A percentile compares a stretch with the other conserved stretches of the same genome.
phyloP scores from a whole-genome alignment of 2,329 filamentous ascomycete genomes.

The Neofusicoccum parvum region DNA sequence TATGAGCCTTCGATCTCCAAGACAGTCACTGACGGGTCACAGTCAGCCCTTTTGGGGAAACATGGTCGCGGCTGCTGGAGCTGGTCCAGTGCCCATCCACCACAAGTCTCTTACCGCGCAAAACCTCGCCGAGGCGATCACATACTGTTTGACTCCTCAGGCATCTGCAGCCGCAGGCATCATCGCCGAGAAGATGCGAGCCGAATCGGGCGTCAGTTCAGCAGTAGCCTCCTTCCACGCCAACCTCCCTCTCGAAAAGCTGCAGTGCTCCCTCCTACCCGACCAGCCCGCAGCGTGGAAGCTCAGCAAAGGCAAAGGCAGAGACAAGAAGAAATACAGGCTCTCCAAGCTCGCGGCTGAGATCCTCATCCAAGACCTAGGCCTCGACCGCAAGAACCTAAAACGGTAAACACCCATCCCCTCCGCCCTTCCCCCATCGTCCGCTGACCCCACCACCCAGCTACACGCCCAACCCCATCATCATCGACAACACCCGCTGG shows the following conservation, averaged over 20 bases:
- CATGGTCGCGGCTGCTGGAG: constrained; percentile 53
- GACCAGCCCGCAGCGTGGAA: constrained; percentile 71
- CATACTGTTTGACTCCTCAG: constrained; percentile 44
- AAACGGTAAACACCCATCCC: constrained; percentile 58
- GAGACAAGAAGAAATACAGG: constrained; percentile 14
- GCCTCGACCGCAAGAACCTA: constrained; percentile 69
- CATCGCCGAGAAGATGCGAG: constrained; percentile 45
- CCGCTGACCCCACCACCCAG: neutral
- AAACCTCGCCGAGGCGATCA: constrained; percentile 50
- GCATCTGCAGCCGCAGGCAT: constrained; percentile 40
- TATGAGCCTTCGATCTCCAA: neutral
- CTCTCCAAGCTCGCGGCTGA: neutral
- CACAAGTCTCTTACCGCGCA: constrained; percentile 48
- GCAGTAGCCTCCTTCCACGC: constrained; percentile 52
- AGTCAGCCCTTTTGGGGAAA: constrained; percentile 57
- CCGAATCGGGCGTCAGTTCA: constrained; percentile 44
- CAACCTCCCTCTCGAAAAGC: constrained; percentile 44
- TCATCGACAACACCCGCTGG: constrained; percentile 42
- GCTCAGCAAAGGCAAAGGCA: constrained; percentile 35
- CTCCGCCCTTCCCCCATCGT: neutral
- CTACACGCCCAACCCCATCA: neutral
- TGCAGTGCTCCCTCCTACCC: constrained; percentile 70
- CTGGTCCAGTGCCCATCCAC: constrained; percentile 53
- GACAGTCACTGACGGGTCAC: neutral
- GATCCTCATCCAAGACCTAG: constrained; percentile 47